phyloP scores from a whole-genome alignment of 2,329 filamentous ascomycete genomes.

The Paecilomyces niveus region DNA sequence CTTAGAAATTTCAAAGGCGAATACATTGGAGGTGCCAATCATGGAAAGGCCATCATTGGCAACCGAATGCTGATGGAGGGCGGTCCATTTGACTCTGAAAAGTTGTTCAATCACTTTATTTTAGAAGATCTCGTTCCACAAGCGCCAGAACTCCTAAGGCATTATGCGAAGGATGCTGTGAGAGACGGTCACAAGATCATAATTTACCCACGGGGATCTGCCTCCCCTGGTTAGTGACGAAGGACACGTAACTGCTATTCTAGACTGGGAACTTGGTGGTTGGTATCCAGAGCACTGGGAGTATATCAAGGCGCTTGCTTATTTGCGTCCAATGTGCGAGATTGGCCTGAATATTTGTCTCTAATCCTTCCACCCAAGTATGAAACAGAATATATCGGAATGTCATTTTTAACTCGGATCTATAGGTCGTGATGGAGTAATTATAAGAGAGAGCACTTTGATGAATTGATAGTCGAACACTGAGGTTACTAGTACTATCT shows the following conservation, averaged over 20 bases:
- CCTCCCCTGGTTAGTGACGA: slow-evolving; percentile 5
- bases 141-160: no score
- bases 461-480: no score
- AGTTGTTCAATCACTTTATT: no score
- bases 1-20: slow-evolving; percentile 9
- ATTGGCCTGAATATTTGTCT: neutral
- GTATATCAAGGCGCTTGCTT: neutral
- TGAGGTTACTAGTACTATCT: no score
- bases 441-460: no score
- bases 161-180: no score
- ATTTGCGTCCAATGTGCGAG: neutral
- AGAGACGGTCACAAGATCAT: no score
- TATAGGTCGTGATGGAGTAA: neutral
- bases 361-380: neutral
- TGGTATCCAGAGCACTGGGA: slow-evolving; percentile 5
- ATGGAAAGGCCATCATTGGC: slow-evolving; percentile 11
- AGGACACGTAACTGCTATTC: neutral
- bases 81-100: slow-evolving; percentile 13
- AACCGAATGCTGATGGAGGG: slow-evolving; percentile 7
- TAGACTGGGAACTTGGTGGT: slow-evolving; percentile 3
- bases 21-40: slow-evolving; percentile 12
- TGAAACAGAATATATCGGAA: neutral
- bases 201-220: no score
- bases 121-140: no score
- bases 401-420: neutral